phyloP scores from a whole-genome alignment of 1,139 yeast species.

The Arxiozyma slooffiae region DNA sequence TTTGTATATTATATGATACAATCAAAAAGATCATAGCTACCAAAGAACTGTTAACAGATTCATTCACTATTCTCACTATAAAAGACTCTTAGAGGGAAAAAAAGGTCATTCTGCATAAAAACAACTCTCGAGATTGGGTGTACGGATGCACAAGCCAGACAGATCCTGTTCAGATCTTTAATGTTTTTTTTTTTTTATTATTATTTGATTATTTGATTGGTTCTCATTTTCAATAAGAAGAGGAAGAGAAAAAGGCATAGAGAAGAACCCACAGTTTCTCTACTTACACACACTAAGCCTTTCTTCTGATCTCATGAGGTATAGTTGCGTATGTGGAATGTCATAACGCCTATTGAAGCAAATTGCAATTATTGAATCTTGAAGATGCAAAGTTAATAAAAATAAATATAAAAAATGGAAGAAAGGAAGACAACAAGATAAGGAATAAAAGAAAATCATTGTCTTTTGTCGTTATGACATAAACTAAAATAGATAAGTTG shows the following conservation, averaged over 20 bases:
- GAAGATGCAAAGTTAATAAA: too few relatives aligned
- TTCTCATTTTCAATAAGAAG: not conserved
- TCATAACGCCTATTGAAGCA: not conserved
- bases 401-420: too few relatives aligned
- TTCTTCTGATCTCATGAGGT: not conserved
- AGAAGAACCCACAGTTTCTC: not conserved
- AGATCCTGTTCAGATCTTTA: not conserved
- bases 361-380: not conserved
- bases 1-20: too few relatives aligned
- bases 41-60: too few relatives aligned
- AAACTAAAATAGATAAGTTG: slow-evolving; percentile 44
- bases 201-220: too few relatives aligned
- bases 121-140: not conserved
- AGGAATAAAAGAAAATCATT: not conserved
- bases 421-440: not conserved
- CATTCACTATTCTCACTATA: too few relatives aligned
- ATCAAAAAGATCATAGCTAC: too few relatives aligned
- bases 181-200: too few relatives aligned
- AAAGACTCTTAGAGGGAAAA: too few relatives aligned
- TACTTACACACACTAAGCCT: not conserved
- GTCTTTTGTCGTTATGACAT: slow-evolving; percentile 9
- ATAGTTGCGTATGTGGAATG: not conserved
- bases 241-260: not conserved
- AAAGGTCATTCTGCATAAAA: too few relatives aligned
- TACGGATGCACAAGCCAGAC: not conserved